Percentiles rank a stretch among this genome's conserved stretches.
Conservation (phyloP, 2,329 filamentous ascomycete species). For the Aureobasidium vineae region DNA sequence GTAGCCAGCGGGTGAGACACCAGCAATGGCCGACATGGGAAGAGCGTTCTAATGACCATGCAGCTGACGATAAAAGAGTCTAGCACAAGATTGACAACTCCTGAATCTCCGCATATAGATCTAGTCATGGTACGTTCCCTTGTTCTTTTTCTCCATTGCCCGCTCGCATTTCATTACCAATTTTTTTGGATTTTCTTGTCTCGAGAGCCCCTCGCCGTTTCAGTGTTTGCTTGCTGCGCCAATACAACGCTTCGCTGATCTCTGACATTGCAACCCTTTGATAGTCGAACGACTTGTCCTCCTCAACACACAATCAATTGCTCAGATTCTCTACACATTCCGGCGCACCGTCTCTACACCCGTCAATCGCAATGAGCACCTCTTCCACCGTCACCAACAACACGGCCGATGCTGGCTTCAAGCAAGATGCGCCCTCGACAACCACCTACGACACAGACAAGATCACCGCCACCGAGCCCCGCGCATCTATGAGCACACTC, state of each 20-base stretch:
- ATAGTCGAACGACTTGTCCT: constrained; percentile 12
- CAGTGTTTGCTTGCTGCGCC: constrained; percentile 17
- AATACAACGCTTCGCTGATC: constrained; percentile 14
- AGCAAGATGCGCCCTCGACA: constrained; percentile 12
- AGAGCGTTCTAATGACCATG: constrained; percentile 2
- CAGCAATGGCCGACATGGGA: not conserved
- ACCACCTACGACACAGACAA: constrained; percentile 35
- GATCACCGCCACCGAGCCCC: constrained; percentile 29
- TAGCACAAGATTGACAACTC: constrained; percentile 20
- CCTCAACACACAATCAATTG: constrained; percentile 36
- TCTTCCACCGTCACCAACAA: constrained; percentile 35
- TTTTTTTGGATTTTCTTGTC: not conserved
- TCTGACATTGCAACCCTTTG: constrained; percentile 2
- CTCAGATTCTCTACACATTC: constrained; percentile 53
- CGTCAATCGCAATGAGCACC: constrained; percentile 47
- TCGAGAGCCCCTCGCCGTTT: constrained; percentile 2
- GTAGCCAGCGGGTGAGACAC: constrained; percentile 21
- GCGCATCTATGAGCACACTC: constrained; percentile 35
- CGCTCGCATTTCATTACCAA: constrained; percentile 1
- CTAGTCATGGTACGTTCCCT: constrained; percentile 17
- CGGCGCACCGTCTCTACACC: constrained; percentile 51
- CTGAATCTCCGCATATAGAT: constrained; percentile 25
- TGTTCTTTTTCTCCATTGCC: constrained; percentile 1
- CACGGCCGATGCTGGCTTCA: constrained; percentile 28
- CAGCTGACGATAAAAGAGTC: constrained; percentile 18